Conservation (phyloP, 805 yeast genomes). For the Teunomyces panamensis region DNA sequence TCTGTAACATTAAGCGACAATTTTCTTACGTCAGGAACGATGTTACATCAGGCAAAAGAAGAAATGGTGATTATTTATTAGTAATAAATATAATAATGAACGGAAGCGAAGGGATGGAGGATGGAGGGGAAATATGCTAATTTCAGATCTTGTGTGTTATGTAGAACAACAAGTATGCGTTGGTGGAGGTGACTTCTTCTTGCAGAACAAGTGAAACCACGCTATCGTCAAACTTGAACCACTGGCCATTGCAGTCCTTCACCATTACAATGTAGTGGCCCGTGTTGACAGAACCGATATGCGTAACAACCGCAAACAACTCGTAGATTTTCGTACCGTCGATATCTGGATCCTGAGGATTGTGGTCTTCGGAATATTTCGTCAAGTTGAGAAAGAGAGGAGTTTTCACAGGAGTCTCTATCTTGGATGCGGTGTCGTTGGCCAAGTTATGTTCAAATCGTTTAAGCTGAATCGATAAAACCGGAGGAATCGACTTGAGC, state of each 20-base stretch:
- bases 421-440: constrained; percentile 55
- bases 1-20: not conserved
- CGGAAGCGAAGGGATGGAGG: not conserved
- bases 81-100: not conserved
- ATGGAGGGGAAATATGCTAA: not conserved
- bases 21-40: not conserved
- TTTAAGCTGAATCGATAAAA: constrained; percentile 81
- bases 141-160: constrained; percentile 44
- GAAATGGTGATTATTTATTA: not conserved
- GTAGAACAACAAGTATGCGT: constrained; percentile 80
- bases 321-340: constrained; percentile 56
- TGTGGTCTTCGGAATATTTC: constrained; percentile 43
- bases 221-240: constrained; percentile 93
- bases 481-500: constrained; percentile 68
- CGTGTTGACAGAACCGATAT: constrained; percentile 89
- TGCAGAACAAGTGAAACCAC: constrained; percentile 64
- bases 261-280: constrained; percentile 89
- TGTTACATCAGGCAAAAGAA: not conserved
- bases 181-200: constrained; percentile 63
- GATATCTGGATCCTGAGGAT: constrained; percentile 12
- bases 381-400: constrained; percentile 74
- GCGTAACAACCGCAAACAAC: constrained; percentile 82
- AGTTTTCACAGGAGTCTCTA: constrained; percentile 69
- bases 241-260: constrained; percentile 67
- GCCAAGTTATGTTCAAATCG: constrained; percentile 62